These are phyloP conservation scores for Schwanniomyces pseudopolymorphus DNA, from an alignment of 805 yeast genomes.

Conservation along the genomic window DNA sequence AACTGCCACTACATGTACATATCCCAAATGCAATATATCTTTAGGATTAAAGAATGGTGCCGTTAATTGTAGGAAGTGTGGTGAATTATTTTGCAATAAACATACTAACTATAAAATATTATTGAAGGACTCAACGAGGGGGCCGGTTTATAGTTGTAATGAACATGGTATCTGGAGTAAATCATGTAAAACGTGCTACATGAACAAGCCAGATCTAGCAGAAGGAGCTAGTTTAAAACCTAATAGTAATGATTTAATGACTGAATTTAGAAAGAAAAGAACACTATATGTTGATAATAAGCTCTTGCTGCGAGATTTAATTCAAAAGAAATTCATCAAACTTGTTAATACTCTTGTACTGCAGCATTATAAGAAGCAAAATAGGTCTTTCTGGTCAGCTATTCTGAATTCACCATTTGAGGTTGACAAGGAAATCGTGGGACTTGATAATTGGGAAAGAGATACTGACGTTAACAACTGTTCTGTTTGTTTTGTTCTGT, in stretches of 20 bases:
- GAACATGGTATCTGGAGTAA: conserved; percentile 62
- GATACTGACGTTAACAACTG: conserved; percentile 50
- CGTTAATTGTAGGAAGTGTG: conserved; percentile 77
- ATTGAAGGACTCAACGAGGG: conserved; percentile 47
- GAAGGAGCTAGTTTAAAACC: conserved; percentile 37
- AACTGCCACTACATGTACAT: conserved; percentile 37
- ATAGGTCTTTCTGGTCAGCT: not conserved
- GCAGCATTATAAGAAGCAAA: conserved; percentile 7
- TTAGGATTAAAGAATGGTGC: conserved; percentile 55
- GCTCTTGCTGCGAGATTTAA: conserved; percentile 52
- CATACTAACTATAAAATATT: conserved; percentile 60
- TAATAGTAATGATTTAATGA: conserved; percentile 42
- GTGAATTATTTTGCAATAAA: conserved; percentile 61
- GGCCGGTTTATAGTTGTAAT: conserved; percentile 25
- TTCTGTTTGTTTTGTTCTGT: conserved; percentile 58
- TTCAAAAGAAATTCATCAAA: conserved; percentile 60
- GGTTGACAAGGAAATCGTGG: conserved; percentile 24
- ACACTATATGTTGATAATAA: conserved; percentile 44
- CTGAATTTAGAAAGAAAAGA: conserved; percentile 42
- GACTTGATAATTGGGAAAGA: conserved; percentile 63
- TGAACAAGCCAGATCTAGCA: conserved; percentile 51
- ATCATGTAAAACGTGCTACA: conserved; percentile 66
- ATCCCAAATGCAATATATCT: conserved; percentile 37
- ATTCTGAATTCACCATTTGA: not conserved
- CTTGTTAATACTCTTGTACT: conserved; percentile 32